Conservation (phyloP, 176 grass and related monocot genomes). For the Carex kokanica region DNA sequence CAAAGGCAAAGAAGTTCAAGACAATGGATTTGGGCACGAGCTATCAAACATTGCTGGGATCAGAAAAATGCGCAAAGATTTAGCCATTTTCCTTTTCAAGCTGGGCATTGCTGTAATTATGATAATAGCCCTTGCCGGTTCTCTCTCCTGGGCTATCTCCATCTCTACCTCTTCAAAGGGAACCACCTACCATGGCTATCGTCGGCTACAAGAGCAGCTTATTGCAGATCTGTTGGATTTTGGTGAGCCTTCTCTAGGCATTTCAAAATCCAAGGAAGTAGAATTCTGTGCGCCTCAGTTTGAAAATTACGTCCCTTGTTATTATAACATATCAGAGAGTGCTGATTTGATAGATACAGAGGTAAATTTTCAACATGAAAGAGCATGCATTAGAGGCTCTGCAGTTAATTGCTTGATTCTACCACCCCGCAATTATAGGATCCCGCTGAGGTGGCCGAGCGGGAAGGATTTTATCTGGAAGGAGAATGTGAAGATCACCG, state of each 20-base stretch:
- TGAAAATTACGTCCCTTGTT: slow-evolving; percentile 85
- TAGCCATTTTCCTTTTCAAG: slow-evolving; percentile 44
- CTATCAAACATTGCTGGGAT: background rate
- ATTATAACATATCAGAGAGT: slow-evolving; percentile 81
- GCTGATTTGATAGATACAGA: slow-evolving; percentile 59
- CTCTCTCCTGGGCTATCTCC: slow-evolving; percentile 66
- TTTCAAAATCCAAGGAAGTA: slow-evolving; percentile 53
- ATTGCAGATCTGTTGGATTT: slow-evolving; percentile 78
- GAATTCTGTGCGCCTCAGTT: slow-evolving; percentile 61
- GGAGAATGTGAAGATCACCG: slow-evolving; percentile 92
- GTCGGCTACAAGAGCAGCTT: slow-evolving; percentile 83
- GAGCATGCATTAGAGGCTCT: slow-evolving; percentile 51
- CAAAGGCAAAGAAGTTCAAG: slow-evolving; percentile 50
- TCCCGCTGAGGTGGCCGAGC: slow-evolving; percentile 85
- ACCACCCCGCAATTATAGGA: slow-evolving; percentile 70
- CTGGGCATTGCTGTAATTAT: slow-evolving; percentile 44
- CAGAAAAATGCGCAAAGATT: slow-evolving; percentile 39
- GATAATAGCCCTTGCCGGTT: slow-evolving; percentile 40
- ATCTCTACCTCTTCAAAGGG: slow-evolving; percentile 42
- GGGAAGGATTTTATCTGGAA: slow-evolving; percentile 98
- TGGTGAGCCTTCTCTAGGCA: slow-evolving; percentile 64
- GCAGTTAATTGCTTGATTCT: slow-evolving; percentile 57
- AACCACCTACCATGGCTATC: slow-evolving; percentile 49
- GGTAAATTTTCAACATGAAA: slow-evolving; percentile 48
- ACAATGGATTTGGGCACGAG: slow-evolving; percentile 56